Base-by-base conservation (phyloP, 192 early-diverging fungal species). In the Spizellomyces punctatus region DNA sequence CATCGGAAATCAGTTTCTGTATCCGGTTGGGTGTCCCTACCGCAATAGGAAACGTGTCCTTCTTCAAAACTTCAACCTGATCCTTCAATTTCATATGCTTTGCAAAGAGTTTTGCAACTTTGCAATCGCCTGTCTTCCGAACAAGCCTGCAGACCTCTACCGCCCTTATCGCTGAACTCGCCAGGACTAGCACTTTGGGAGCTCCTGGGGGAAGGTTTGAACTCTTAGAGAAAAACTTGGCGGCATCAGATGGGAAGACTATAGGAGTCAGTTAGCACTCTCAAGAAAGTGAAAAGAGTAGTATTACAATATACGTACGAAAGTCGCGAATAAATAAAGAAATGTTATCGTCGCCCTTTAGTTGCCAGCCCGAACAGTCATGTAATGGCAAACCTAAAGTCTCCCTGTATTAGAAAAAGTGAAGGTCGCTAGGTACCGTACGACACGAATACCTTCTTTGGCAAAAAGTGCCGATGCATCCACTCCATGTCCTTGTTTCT, bases 1-100 rank as follows among this genome's bases (percentile, higher is more conserved):
- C 89, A 74, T 81, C 76, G 17, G 82, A 73, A 14, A 91, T 61
- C 55, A 93, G 69, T 63, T 88, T 88, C 14, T 78, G 69, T 8
- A 93, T 63, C 17, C 92, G 80, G 66, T 83, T 83, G 10, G 92
- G 86, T 7, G 92, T 91, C 9, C 92, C 92, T 1, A 93, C 89
- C 21, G 78, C 89, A 49, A 93, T 73, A 66, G 87, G 87, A 52
- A 87, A 78, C 1, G 72, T 52, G 1, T 83, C 73, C 8, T 79
- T 78, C 27, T 81, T 63, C 56, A 91, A 72, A 49, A 83, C 78
- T 56, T 82, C 68, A 10, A 86, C 76, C 69, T 93, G 92, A 49
- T 93, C 91, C 42, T 84, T 65, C 2, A 92, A 74, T 69, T 93
- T 93, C 75, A 93, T 73, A 74, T 93, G 92, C 55, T 89, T 86